Base-by-base conservation (phyloP, 208 protist species). In the Jaenimonas drosophilae region DNA sequence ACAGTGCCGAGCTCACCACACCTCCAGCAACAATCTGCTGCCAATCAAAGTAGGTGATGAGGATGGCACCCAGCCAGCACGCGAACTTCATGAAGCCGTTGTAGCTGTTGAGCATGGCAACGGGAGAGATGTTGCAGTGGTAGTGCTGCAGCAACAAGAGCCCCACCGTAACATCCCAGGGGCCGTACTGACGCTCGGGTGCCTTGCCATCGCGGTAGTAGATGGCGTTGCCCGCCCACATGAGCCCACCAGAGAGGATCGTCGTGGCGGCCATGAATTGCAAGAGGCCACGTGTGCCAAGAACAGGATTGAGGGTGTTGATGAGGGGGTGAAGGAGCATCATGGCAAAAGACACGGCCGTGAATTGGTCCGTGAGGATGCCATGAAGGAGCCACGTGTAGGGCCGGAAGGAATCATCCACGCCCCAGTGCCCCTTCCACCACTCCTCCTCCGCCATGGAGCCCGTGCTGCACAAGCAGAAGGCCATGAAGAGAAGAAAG, bases 11-110 rank as follows among this genome's bases (percentile, higher is more conserved):
- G 5, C 82, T 82, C 9, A 89, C 60, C n/a, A 70, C 9, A 12
- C 74, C 74, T 24, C 87, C 87, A 17, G 82, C 60, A 14, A 82
- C 23, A 28, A 74, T 88, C 24, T 81, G 82, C 71, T 94, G 87
- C 81, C 82, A 91, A 55, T 94, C 87, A 62, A 82, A 94, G 63
- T 89, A 94, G 36, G 79, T 23, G 47, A 94, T 90, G 64, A 73
- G 89, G 2, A 88, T 37, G 47, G 74, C 68, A 3, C 87, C 87
- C 9, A 94, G 79, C 71, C 74, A 90, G 44, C 71, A 75, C 28
- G 87, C 87, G 60, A 91, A 94, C 59, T 73, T 68, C 50, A 94
- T 57, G 80, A 81, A 94, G 42, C 82, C 73, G 67, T 70, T 85
- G 54, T 91, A 94, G 58, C 73, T 84, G 57, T 76, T 84, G 19